A percentile compares a stretch with the other conserved stretches of the same genome.
Evolutionary conservation across 805 yeast genomes (phyloP).

Genomic region (Cyberlindnera amylophila): DNA sequence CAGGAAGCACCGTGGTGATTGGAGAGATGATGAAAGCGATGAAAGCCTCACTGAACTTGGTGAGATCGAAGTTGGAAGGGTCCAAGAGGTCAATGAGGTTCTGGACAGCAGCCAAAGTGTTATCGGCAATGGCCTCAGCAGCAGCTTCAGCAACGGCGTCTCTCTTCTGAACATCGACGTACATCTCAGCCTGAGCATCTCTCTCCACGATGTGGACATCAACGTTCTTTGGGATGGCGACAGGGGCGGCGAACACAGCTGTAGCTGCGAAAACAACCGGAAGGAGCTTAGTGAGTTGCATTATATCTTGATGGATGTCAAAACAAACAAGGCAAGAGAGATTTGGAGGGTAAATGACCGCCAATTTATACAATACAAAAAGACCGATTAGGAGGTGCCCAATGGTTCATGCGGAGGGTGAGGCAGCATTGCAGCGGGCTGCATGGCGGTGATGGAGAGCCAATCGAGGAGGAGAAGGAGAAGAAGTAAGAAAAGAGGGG

Average conservation of each 20-base stretch:
- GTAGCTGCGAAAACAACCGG: neutral
- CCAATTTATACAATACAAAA: neutral
- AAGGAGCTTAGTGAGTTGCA: neutral
- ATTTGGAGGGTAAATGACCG: neutral
- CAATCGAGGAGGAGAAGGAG: no score
- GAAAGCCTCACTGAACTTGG: slow-evolving; percentile 8
- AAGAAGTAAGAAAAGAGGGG: no score
- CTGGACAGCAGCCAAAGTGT: neutral
- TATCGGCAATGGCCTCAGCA: slow-evolving; percentile 1
- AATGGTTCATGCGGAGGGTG: no score
- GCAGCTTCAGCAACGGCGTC: slow-evolving; percentile 3
- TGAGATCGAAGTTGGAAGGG: slow-evolving; percentile 6
- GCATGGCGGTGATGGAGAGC: no score
- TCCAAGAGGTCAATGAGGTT: slow-evolving; percentile 3
- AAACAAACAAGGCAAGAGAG: neutral
- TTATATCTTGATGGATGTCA: neutral
- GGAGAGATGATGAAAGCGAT: slow-evolving; percentile 4
- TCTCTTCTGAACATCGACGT: slow-evolving; percentile 6
- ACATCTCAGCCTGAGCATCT: neutral
- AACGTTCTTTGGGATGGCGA: neutral
- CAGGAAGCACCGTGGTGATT: slow-evolving; percentile 6
- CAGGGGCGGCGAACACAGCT: neutral
- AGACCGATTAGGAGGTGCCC: no score
- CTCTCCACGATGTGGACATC: slow-evolving; percentile 2
- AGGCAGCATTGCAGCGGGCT: no score